Percentiles rank a stretch among this genome's conserved stretches.
Evolutionary conservation across 2,329 filamentous ascomycete species (phyloP).

Genomic region (Fonsecaea pedrosoi): DNA sequence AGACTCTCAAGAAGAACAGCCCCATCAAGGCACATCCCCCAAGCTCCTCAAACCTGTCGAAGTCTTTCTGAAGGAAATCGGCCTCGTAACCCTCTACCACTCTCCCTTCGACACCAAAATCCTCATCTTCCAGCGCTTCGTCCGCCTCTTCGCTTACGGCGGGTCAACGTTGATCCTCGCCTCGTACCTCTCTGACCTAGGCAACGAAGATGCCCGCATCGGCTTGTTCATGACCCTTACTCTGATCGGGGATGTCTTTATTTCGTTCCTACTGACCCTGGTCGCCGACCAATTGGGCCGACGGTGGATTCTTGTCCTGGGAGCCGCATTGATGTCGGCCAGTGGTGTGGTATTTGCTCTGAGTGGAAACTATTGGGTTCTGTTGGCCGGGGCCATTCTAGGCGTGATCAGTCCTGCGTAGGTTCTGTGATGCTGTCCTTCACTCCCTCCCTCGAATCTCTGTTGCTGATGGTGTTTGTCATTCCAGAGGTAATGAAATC

Average conservation of each 20-base stretch:
- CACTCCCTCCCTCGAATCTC: background rate
- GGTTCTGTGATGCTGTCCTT: conserved; percentile 39
- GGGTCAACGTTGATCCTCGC: conserved; percentile 66
- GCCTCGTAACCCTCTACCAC: conserved; percentile 48
- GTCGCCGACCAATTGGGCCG: conserved; percentile 65
- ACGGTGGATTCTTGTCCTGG: conserved; percentile 59
- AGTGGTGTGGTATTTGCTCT: conserved; percentile 64
- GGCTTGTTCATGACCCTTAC: conserved; percentile 71
- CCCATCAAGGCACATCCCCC: conserved; percentile 6
- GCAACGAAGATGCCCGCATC: conserved; percentile 64
- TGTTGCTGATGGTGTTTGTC: background rate
- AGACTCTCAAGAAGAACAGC: conserved; percentile 2
- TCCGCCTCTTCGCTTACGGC: conserved; percentile 70
- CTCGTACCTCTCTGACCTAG: conserved; percentile 64
- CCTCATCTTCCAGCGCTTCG: conserved; percentile 51
- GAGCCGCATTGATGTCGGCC: conserved; percentile 61
- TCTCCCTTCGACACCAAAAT: conserved; percentile 50
- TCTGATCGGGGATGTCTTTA: conserved; percentile 65
- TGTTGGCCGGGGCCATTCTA: conserved; percentile 63
- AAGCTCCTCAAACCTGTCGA: conserved; percentile 17
- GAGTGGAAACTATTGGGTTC: conserved; percentile 62
- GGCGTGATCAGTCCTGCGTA: conserved; percentile 64
- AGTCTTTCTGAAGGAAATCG: conserved; percentile 43
- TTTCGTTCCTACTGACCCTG: conserved; percentile 64
- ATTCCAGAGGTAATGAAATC: conserved; percentile 65